Evolutionary conservation across 768 basidiomycete species (phyloP), one percentile per base, ranked within the genome.

Genomic region (Boletus rubropictus): DNA sequence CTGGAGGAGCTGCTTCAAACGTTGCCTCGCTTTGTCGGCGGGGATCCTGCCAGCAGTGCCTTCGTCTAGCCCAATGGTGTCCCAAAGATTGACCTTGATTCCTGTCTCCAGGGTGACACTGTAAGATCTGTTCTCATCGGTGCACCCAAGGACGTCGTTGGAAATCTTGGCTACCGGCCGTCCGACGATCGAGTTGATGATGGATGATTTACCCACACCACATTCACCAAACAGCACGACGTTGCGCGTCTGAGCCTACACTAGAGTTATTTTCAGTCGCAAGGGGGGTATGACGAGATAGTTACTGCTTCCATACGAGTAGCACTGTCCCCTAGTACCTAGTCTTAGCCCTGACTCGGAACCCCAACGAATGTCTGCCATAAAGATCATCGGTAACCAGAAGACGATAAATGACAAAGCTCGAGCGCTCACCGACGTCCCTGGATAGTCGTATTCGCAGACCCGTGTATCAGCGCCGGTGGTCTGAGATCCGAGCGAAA

Each of bases 171-270:
- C 70, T 8, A 52, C 38, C 0, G 58, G 42, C 3, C 37, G 17
- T 22, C 62, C 64, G 6, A 51, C 46, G 35, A 73, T 42, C 55
- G 66, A 54, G 46, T 73, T 75, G 47, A 73, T 59, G 44, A 71
- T 53, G 14, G 69, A 70, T 22, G 72, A 73, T 55, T 75, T 73
- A 17, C 68, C 66, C 42, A 69, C 60, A 39, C 60, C 56, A 34
- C 58, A 55, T 52, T 62, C 57, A 45, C 60, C 57, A 28, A 73
- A 71, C 3, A 74, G 20, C 25, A 74, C 60, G 14, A 72, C 40
- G 42, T 70, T 74, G 29, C 54, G 59, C 21, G 41, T 20, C 44
- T 58, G 46, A 25, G 12, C 17, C 41, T 17, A 27, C 39, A 25
- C 7, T 15, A 17, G 39, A 6, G 33, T 49, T 18, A 33, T 15